phyloP scores from a whole-genome alignment of 2,329 filamentous ascomycete species.

The Sporothrix euskadiensis region DNA sequence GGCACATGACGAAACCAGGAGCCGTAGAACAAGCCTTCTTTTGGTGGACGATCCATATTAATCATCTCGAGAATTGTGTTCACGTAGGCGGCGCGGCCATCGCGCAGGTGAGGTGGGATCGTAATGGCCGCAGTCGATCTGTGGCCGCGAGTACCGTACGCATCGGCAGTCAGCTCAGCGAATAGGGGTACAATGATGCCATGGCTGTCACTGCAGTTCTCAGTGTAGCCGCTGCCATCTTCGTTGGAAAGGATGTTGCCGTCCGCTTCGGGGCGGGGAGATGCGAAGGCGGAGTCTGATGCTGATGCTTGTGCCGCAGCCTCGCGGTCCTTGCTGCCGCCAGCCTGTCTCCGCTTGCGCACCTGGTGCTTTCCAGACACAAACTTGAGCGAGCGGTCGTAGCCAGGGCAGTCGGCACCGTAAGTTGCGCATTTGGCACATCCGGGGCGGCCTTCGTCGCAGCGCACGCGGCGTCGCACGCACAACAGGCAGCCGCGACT shows the following conservation, averaged over 20 bases:
- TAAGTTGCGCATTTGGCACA: slow-evolving; percentile 45
- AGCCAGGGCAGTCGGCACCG: slow-evolving; percentile 44
- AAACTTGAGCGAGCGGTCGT: slow-evolving; percentile 44
- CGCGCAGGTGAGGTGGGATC: neutral
- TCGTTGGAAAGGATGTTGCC: neutral
- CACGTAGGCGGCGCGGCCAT: slow-evolving; percentile 39
- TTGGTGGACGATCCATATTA: slow-evolving; percentile 22
- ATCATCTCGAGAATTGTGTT: slow-evolving; percentile 38
- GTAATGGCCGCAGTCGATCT: neutral
- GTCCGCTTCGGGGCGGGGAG: neutral
- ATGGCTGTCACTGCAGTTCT: neutral
- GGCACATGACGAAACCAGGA: slow-evolving; percentile 36
- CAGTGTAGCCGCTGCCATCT: neutral
- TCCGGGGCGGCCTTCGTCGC: slow-evolving; percentile 47
- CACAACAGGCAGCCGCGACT: slow-evolving; percentile 46
- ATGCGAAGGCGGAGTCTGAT: neutral
- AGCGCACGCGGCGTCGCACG: slow-evolving; percentile 47
- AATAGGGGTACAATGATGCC: neutral
- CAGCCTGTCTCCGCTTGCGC: slow-evolving; percentile 30
- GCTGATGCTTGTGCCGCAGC: neutral
- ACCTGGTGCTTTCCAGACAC: slow-evolving; percentile 45
- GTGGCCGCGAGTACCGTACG: neutral
- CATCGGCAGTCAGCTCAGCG: neutral
- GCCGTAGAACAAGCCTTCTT: slow-evolving; percentile 30
- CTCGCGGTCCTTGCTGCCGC: neutral